phyloP scores from a whole-genome alignment of 2,329 filamentous ascomycete species.

The Aaosphaeria arxii region DNA sequence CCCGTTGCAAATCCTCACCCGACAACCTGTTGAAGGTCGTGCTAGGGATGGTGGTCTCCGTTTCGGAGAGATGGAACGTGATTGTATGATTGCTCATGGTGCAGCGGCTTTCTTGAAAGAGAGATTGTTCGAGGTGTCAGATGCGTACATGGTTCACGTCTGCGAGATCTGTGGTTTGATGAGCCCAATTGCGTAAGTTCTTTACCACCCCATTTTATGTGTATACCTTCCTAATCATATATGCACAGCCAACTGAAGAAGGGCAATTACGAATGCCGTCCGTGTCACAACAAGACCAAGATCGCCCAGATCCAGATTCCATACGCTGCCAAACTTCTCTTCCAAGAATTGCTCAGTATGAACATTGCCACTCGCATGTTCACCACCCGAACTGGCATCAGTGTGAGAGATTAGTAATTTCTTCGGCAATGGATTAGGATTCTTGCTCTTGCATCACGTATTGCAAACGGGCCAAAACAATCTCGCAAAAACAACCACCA shows the following conservation, averaged over 20 bases:
- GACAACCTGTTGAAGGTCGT: conserved; percentile 97
- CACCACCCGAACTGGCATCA: conserved; percentile 76
- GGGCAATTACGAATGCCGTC: conserved; percentile 92
- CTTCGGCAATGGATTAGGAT: neutral
- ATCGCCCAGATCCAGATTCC: conserved; percentile 98
- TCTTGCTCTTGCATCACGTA: too few species aligned
- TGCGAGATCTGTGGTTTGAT: conserved; percentile 98
- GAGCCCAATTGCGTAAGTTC: conserved; percentile 95
- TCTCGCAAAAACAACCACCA: too few species aligned
- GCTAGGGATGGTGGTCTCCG: conserved; percentile 95
- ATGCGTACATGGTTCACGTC: conserved; percentile 96
- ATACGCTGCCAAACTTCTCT: conserved; percentile 94
- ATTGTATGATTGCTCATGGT: conserved; percentile 99
- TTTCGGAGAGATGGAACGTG: conserved; percentile 99
- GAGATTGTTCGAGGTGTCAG: conserved; percentile 92
- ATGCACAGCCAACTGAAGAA: conserved; percentile 78
- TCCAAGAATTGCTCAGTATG: conserved; percentile 98
- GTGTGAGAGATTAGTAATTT: conserved; percentile 51
- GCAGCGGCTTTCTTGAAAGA: conserved; percentile 97
- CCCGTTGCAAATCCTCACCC: conserved; percentile 93
- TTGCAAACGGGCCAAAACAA: too few species aligned
- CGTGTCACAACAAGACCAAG: conserved; percentile 98
- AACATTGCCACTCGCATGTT: conserved; percentile 98
- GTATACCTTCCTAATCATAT: neutral
- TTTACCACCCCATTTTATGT: neutral